A percentile compares a stretch with the other conserved stretches of the same genome.
Conservation (phyloP, 225 moss, liverwort and hornwort species). For the Physcomitrellopsis africana region DNA sequence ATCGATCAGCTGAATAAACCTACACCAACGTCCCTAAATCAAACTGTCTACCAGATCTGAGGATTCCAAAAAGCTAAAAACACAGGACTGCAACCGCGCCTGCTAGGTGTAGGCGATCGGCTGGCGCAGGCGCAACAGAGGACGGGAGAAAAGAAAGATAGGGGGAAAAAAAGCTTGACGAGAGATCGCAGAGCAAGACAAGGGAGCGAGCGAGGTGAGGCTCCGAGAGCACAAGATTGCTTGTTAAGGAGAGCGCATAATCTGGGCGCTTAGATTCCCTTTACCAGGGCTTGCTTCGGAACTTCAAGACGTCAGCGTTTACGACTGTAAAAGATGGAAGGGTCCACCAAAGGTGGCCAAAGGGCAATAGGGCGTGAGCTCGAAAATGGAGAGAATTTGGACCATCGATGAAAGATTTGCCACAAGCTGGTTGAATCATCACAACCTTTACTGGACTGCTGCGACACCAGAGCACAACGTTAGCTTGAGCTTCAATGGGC, state of each 20-base stretch:
- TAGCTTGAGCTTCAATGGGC: too few species aligned
- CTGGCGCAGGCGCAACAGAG: too few species aligned
- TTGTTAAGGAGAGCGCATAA: not conserved
- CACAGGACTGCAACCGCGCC: too few species aligned
- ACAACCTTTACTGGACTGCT: too few species aligned
- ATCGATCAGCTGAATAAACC: not conserved
- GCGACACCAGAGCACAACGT: too few species aligned
- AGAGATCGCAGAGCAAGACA: too few species aligned
- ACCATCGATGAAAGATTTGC: too few species aligned
- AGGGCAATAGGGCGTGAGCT: too few species aligned
- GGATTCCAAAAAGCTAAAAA: not conserved
- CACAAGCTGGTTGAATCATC: too few species aligned
- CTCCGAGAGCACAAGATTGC: not conserved
- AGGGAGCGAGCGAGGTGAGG: not conserved
- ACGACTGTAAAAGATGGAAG: not conserved
- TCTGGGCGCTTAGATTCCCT: constrained; percentile 19
- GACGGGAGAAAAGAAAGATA: not conserved
- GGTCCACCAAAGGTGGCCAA: not conserved
- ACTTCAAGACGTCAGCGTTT: too few species aligned
- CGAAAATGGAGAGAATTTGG: too few species aligned
- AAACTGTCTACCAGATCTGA: constrained; percentile 10
- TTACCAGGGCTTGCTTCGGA: not conserved
- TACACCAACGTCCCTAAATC: not conserved
- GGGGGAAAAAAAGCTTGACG: not conserved
- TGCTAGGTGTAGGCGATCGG: too few species aligned